Conservation (phyloP, 1,284 basidiomycete species). For the Pseudozyma sp. region DNA sequence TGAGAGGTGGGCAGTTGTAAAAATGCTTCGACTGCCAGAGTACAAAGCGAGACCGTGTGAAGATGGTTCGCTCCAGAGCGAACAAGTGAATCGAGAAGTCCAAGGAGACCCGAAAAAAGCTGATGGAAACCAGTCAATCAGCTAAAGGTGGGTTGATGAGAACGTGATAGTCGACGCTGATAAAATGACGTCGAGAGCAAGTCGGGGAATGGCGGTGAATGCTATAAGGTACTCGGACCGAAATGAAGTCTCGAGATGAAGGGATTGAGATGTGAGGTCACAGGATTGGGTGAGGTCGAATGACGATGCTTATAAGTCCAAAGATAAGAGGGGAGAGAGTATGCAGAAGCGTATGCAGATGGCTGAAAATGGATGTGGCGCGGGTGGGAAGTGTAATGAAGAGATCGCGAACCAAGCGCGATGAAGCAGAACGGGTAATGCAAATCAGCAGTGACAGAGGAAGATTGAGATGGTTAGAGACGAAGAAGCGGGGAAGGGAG, state of each 20-base stretch:
- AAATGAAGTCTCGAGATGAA: slow-evolving; percentile 4
- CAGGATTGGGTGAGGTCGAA: slow-evolving; percentile 1
- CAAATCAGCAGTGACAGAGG: slow-evolving; percentile 13
- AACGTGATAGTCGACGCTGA: neutral
- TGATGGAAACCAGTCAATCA: slow-evolving; percentile 39
- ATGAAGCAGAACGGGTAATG: slow-evolving; percentile 10
- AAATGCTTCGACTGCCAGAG: slow-evolving; percentile 35
- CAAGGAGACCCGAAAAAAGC: neutral
- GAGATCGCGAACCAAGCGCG: slow-evolving; percentile 35
- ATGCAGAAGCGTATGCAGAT: slow-evolving; percentile 8
- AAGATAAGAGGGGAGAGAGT: neutral
- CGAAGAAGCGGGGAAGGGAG: neutral
- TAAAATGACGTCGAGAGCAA: slow-evolving; percentile 20
- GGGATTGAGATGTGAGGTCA: neutral
- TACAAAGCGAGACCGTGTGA: slow-evolving; percentile 10
- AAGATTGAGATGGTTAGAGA: slow-evolving; percentile 4
- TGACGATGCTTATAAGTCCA: neutral
- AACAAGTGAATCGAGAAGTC: neutral
- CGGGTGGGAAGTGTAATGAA: slow-evolving; percentile 14
- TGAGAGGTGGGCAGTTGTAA: neutral
- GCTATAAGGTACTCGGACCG: slow-evolving; percentile 4
- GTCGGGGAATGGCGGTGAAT: slow-evolving; percentile 16
- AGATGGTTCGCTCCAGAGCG: slow-evolving; percentile 28
- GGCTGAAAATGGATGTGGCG: neutral
- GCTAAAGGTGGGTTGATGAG: slow-evolving; percentile 3